Base-by-base conservation (phyloP, 345 rosid genomes). In the Rhodamnia argentea region DNA sequence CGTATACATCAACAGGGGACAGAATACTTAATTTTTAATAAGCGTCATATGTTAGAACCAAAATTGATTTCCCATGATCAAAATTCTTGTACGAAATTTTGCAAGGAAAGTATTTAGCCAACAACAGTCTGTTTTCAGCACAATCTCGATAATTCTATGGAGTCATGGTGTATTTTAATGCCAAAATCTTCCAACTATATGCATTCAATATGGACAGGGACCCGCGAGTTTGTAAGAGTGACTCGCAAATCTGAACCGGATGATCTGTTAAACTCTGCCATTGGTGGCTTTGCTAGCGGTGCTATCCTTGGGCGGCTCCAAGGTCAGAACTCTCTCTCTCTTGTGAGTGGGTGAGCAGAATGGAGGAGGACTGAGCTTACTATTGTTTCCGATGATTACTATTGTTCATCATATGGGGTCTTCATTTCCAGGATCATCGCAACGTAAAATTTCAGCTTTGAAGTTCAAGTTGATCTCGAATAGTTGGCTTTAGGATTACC, bases 291-390 rank as follows among this genome's bases (percentile, higher is more conserved):
- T 86, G 93, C 95, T 42, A 90, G 92, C 81, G 98, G 99, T 86
- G 96, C 98, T 88, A 84, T 96, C 85, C 94, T 95, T 75, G 99
- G 99, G 82, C 90, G 96, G 74, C 94, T 95, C 88, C 98, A 94
- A 91, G 98, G 98, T 96, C 78, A 52, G 83, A 32, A 70, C 56
- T 83, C 24, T 58, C 37, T 56, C 32, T 52, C 59, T n/a, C 13
- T 70, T 13, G 7, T 62, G 6, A 9, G 16, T 70, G 78, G 78
- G 47, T 18, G 78, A 37, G 44, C 26, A 18, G 13, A 64, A 32
- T 70, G 24, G 24, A 70, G 78, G 8, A 29, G 76, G 23, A 64
- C 76, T 64, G 20, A 29, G 76, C 76, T 64, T 64, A 32, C 23
- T 1, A 10, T 70, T 40, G 59, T 42, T 40, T 42, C 58, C 50